A percentile compares a stretch with the other conserved stretches of the same genome.
phyloP scores from a whole-genome alignment of 2,329 filamentous ascomycete species.

The Amauroascus verrucosus region DNA sequence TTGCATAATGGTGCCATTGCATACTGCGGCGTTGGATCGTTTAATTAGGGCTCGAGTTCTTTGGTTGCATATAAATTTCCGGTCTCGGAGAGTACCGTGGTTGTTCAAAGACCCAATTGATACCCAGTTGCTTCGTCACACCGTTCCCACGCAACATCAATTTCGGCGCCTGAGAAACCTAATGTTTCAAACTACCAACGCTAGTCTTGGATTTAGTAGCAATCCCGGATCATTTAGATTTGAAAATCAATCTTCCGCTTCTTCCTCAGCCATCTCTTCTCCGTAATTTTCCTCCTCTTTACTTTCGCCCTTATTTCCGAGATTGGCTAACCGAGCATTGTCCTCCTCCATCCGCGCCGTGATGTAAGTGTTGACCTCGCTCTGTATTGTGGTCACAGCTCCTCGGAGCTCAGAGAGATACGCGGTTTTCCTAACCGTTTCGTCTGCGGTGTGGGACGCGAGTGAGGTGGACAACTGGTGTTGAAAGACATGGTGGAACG shows the following conservation, averaged over 20 bases:
- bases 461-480: slow-evolving; percentile 23
- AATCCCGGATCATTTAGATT: neutral
- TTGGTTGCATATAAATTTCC: slow-evolving; percentile 10
- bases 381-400: slow-evolving; percentile 44
- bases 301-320: slow-evolving; percentile 23
- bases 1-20: slow-evolving; percentile 5
- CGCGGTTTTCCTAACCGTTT: slow-evolving; percentile 38
- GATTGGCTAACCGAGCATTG: slow-evolving; percentile 33
- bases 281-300: slow-evolving; percentile 58
- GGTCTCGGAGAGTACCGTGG: slow-evolving; percentile 6
- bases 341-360: slow-evolving; percentile 55
- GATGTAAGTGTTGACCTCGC: slow-evolving; percentile 49
- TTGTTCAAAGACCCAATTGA: slow-evolving; percentile 24
- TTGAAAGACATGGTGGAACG: slow-evolving; percentile 27
- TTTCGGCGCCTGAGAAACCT: neutral
- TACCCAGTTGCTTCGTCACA: slow-evolving; percentile 23
- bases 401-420: slow-evolving; percentile 45
- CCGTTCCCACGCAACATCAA: neutral
- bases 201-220: neutral
- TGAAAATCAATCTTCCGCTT: slow-evolving; percentile 24
- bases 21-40: neutral
- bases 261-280: slow-evolving; percentile 64
- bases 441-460: slow-evolving; percentile 10
- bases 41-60: neutral
- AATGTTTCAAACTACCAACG: neutral